Evolutionary conservation across 495 filamentous ascomycete species (phyloP), one percentile per base, ranked within the genome.

Genomic region (Bombardia bombarda): DNA sequence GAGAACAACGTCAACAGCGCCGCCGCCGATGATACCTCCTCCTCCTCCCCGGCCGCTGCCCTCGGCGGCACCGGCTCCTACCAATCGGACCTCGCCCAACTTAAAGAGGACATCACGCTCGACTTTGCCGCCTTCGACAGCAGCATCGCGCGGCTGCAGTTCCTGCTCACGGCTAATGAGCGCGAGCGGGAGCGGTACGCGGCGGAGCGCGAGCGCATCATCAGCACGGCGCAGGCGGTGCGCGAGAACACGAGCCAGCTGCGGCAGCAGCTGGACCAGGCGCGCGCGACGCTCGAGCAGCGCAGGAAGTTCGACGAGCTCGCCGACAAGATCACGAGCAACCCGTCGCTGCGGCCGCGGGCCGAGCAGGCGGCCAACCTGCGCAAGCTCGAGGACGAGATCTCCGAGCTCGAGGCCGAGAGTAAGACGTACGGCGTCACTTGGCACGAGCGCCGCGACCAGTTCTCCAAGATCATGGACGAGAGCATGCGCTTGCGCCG

Each of bases 41-140:
- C 44, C 42, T 61, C 40, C 49, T 62, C 21, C 52, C 59, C 8
- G 47, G 47, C 18, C 5, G n/a, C 43, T 16, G 39, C n/a, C 26
- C n/a, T n/a, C n/a, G n/a, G n/a, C n/a, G n/a, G n/a, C n/a, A n/a
- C n/a, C n/a, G 28, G 34, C 20, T 13, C 16, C 14, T 16, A 46
- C 65, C 72, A 47, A 36, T 53, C 25, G 58, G 74, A 74, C 58
- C 67, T 59, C 52, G 57, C 70, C 62, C 42, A 77, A 72, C 81
- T 86, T 52, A 80, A 78, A 28, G 84, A 93, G 51, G 90, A 96
- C 53, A 76, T 90, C 13, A 76, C 84, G 1, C 76, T 95, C 38
- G 92, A 99, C 66, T 92, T 97, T 54, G 83, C 84, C 16, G 81
- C 85, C 30, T 90, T 97, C 59, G 87, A 95, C 61, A 83, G 78